Evolutionary conservation across 2,329 filamentous ascomycete genomes (phyloP).

Genomic region (Neofusicoccum parvum): DNA sequence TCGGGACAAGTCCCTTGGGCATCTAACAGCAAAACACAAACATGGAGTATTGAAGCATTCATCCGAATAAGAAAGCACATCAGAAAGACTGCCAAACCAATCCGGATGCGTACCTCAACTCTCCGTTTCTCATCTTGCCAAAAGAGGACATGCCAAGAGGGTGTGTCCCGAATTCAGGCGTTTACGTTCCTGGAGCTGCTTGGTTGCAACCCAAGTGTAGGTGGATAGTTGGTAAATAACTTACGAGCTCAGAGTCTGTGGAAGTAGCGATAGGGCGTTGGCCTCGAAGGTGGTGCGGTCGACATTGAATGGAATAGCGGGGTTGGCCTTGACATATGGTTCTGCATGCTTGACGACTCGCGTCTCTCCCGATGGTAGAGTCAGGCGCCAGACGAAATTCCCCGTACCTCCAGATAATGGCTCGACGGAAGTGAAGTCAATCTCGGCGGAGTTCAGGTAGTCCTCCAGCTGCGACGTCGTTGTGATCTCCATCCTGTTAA

Average conservation of each 20-base stretch:
- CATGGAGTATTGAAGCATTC: no score
- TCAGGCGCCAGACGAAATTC: conserved; percentile 40
- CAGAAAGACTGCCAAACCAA: no score
- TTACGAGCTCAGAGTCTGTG: not conserved
- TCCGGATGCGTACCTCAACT: no score
- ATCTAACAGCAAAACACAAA: no score
- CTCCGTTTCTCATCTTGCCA: no score
- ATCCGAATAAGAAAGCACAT: no score
- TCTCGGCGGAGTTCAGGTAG: not conserved
- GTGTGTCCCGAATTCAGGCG: no score
- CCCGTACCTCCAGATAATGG: conserved; percentile 37
- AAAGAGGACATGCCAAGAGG: no score
- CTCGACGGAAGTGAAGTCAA: conserved; percentile 20
- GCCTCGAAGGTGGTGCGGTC: conserved; percentile 40
- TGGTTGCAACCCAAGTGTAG: no score
- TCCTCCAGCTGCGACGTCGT: not conserved
- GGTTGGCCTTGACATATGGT: conserved; percentile 31
- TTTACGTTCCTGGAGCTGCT: no score
- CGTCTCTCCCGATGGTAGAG: conserved; percentile 15
- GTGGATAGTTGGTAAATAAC: not conserved
- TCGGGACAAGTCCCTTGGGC: no score
- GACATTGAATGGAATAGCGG: conserved; percentile 30
- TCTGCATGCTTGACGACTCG: conserved; percentile 41
- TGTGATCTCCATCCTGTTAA: conserved; percentile 4
- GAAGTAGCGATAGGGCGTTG: conserved; percentile 19